Conservation (phyloP, 129 eudicot genomes). For the Helichrysum umbraculigerum region DNA sequence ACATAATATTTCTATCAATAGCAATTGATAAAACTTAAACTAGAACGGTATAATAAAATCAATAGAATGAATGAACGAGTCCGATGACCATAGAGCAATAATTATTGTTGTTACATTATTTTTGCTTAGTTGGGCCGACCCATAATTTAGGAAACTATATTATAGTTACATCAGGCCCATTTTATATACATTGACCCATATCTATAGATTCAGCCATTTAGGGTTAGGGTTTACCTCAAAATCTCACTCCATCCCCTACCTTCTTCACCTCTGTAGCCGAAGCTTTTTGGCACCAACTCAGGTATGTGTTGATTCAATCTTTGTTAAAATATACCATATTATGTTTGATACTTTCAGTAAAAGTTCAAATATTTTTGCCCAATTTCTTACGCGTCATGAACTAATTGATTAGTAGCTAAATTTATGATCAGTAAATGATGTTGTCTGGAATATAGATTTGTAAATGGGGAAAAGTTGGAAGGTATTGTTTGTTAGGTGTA, state of each 20-base stretch:
- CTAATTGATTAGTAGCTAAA: not conserved
- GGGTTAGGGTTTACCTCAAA: constrained; percentile 4
- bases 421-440: not conserved
- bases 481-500: not conserved
- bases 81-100: no score
- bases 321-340: not conserved
- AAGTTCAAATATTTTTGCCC: not conserved
- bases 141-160: not conserved
- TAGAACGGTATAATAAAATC: no score
- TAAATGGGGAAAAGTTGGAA: not conserved
- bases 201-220: not conserved
- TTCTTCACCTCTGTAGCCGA: constrained; percentile 7
- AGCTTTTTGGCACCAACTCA: not conserved
- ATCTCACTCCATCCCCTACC: not conserved
- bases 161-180: not conserved
- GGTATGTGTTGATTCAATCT: not conserved
- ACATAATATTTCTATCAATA: no score
- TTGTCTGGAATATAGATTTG: no score
- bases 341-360: not conserved
- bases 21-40: no score
- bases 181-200: not conserved
- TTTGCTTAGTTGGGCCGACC: constrained; percentile 12
- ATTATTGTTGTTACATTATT: no score
- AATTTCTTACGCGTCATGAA: not conserved
- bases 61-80: no score